These are phyloP conservation scores for Apiospora pterosperma DNA, from an alignment of 2,329 filamentous ascomycete genomes.

Conservation along the genomic window DNA sequence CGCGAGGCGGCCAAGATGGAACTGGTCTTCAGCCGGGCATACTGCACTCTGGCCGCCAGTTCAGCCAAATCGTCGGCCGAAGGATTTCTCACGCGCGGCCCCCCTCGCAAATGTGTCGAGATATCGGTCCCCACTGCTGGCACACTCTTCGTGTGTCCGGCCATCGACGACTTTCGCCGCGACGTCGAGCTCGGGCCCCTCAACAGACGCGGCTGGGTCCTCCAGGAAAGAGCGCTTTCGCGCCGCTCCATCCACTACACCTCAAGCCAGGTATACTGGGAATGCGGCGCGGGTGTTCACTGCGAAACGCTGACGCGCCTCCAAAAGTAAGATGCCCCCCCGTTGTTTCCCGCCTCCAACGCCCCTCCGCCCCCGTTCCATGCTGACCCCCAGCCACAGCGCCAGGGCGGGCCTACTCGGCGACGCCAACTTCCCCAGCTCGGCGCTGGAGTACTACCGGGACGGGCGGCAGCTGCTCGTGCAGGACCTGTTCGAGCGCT, in stretches of 20 bases:
- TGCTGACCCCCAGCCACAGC: slow-evolving; percentile 4
- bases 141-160: slow-evolving; percentile 9
- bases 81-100: not conserved
- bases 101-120: not conserved
- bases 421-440: slow-evolving; percentile 13
- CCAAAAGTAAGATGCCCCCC: slow-evolving; percentile 11
- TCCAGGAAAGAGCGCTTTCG: slow-evolving; percentile 15
- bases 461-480: slow-evolving; percentile 13
- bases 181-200: slow-evolving; percentile 12
- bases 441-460: slow-evolving; percentile 13
- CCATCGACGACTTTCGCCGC: slow-evolving; percentile 15
- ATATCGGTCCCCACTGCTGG: not conserved
- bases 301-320: slow-evolving; percentile 14
- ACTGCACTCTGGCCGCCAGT: slow-evolving; percentile 12
- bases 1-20: slow-evolving; percentile 11
- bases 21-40: slow-evolving; percentile 13
- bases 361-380: not conserved
- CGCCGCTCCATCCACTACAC: slow-evolving; percentile 14
- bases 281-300: slow-evolving; percentile 13
- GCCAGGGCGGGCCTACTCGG: slow-evolving; percentile 13
- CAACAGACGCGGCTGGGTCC: slow-evolving; percentile 14
- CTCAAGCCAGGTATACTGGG: slow-evolving; percentile 14
- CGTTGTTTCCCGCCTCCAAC: not conserved
- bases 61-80: not conserved
- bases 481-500: slow-evolving; percentile 14